Conservation (phyloP, 768 basidiomycete genomes). For the Thelephora aurantiotincta region DNA sequence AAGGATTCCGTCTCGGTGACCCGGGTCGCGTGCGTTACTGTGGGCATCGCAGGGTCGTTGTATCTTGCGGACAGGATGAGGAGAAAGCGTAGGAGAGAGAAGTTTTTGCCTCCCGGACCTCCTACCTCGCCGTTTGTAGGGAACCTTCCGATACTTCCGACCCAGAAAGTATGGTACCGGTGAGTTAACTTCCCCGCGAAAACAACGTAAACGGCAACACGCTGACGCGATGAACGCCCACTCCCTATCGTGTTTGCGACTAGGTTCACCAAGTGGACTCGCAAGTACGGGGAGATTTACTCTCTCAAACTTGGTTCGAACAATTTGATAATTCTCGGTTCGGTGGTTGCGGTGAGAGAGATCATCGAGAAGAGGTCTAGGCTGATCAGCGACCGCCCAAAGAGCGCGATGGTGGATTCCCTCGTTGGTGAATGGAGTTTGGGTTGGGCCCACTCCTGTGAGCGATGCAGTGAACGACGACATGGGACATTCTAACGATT, state of each 20-base stretch:
- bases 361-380: neutral
- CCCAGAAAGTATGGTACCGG: neutral
- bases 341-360: neutral
- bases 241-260: neutral
- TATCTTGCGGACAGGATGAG: no score
- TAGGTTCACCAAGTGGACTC: constrained; percentile 15
- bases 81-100: neutral
- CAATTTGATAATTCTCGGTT: neutral
- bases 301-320: constrained; percentile 15
- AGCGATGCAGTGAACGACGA: neutral
- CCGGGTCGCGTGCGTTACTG: no score
- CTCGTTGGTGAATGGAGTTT: neutral
- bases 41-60: no score
- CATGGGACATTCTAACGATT: neutral
- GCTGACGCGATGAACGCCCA: neutral
- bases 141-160: neutral
- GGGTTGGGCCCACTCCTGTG: neutral
- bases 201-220: neutral
- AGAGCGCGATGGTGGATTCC: neutral
- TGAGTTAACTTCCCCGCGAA: no score
- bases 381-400: neutral
- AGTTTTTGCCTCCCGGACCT: neutral
- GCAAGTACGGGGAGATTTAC: constrained; percentile 16
- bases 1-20: no score
- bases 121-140: neutral